Percentiles rank a stretch among this genome's conserved stretches.
Evolutionary conservation across 2,329 filamentous ascomycete species (phyloP).

Genomic region (Shiraia sp.): DNA sequence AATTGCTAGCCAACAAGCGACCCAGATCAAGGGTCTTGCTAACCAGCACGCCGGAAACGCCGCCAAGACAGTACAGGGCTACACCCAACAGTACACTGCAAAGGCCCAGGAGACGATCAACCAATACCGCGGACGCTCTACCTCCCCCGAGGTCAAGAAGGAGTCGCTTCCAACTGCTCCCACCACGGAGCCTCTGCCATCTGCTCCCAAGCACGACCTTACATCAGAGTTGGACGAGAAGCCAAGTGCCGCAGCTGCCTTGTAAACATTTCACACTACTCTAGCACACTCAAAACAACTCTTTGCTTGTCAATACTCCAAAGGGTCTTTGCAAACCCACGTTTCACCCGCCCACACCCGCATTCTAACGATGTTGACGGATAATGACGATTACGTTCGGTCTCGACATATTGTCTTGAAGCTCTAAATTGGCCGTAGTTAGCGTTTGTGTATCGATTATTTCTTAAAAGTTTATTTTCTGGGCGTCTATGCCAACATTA

Average conservation of each 20-base stretch:
- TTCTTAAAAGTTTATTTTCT: constrained; percentile 31
- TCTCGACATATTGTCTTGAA: constrained; percentile 23
- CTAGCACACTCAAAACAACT: background rate
- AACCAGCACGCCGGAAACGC: constrained; percentile 63
- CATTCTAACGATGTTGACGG: constrained; percentile 26
- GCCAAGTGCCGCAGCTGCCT: constrained; percentile 32
- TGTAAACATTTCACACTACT: constrained; percentile 18
- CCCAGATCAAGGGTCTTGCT: constrained; percentile 63
- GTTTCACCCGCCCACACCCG: constrained; percentile 7
- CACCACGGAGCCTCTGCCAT: too few relatives aligned
- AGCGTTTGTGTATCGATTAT: constrained; percentile 27
- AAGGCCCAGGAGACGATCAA: constrained; percentile 60
- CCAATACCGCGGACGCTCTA: constrained; percentile 43
- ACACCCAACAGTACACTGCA: constrained; percentile 62
- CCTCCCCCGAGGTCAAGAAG: constrained; percentile 44
- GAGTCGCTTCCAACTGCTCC: constrained; percentile 36
- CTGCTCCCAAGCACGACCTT: constrained; percentile 31
- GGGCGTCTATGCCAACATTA: constrained; percentile 26
- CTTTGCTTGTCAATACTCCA: background rate
- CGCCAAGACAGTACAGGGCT: constrained; percentile 60
- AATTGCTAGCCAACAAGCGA: constrained; percentile 61
- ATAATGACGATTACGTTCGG: constrained; percentile 24
- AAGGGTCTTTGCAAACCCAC: background rate
- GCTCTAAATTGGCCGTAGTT: constrained; percentile 32
- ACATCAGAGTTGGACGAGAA: constrained; percentile 12